phyloP scores from a whole-genome alignment of 805 yeast genomes.

The Candida peoriensis region DNA sequence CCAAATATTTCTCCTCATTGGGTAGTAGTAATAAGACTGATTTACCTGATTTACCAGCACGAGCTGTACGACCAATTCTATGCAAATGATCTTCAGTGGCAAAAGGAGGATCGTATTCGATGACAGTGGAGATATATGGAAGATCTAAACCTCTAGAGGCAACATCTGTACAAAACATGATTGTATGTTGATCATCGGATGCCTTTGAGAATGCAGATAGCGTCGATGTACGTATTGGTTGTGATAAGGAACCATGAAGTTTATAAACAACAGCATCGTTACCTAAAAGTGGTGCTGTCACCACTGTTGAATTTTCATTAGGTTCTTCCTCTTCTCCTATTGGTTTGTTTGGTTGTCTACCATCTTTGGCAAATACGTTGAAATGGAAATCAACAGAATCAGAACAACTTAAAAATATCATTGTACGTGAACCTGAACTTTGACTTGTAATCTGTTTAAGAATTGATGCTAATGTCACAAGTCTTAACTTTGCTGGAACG shows the following conservation, averaged over 20 bases:
- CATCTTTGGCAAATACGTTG: conserved; percentile 61
- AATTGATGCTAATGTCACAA: conserved; percentile 72
- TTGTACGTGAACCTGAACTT: conserved; percentile 44
- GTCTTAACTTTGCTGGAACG: conserved; percentile 87
- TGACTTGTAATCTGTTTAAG: conserved; percentile 45
- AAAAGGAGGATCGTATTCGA: conserved; percentile 95
- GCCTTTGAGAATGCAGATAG: conserved; percentile 34
- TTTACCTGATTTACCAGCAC: conserved; percentile 87
- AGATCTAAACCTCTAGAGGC: conserved; percentile 96
- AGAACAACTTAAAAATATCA: conserved; percentile 89
- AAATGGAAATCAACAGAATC: conserved; percentile 96
- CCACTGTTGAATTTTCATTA: conserved; percentile 32
- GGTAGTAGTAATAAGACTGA: conserved; percentile 81
- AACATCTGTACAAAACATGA: conserved; percentile 93
- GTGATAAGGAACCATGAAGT: conserved; percentile 88
- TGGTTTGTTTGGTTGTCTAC: conserved; percentile 33
- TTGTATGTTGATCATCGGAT: conserved; percentile 45
- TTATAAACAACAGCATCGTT: conserved; percentile 49
- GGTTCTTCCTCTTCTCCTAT: conserved; percentile 29
- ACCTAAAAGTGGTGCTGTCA: conserved; percentile 50
- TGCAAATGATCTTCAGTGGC: conserved; percentile 92
- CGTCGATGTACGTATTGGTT: conserved; percentile 76
- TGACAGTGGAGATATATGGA: conserved; percentile 77
- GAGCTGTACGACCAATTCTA: conserved; percentile 95
- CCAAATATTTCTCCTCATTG: conserved; percentile 85